A percentile compares a stretch with the other conserved stretches of the same genome.
phyloP scores from a whole-genome alignment of 2,329 filamentous ascomycete species.

The Cephalotrichum gorgonifer region DNA sequence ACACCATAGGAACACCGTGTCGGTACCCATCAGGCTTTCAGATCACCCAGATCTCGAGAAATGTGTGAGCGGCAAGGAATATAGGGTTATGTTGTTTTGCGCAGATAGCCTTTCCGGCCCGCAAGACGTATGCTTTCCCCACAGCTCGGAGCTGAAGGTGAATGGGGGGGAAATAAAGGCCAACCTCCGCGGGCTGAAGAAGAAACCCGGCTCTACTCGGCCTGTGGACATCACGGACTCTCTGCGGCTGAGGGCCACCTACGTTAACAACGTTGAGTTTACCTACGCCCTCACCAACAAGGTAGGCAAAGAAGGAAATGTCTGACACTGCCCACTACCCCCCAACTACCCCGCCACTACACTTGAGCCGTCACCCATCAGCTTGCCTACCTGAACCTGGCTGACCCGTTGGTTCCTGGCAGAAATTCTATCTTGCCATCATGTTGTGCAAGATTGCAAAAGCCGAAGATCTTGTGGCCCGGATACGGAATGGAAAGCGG shows the following conservation, averaged over 20 bases:
- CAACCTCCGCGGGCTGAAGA: constrained; percentile 92
- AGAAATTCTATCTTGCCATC: constrained; percentile 65
- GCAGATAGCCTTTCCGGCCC: constrained; percentile 50
- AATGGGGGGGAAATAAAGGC: constrained; percentile 82
- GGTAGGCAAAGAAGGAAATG: constrained; percentile 37
- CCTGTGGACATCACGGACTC: constrained; percentile 82
- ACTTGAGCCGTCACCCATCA: not conserved
- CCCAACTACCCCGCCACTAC: not conserved
- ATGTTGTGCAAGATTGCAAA: constrained; percentile 67
- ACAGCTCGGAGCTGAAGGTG: constrained; percentile 85
- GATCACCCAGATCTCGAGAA: constrained; percentile 41
- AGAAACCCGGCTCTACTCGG: constrained; percentile 87
- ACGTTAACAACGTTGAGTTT: constrained; percentile 69
- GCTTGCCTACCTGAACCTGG: not conserved
- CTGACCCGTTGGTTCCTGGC: constrained; percentile 11
- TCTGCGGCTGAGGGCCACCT: constrained; percentile 59
- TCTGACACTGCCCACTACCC: not conserved
- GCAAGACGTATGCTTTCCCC: constrained; percentile 80
- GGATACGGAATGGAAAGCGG: constrained; percentile 54
- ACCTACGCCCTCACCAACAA: constrained; percentile 89
- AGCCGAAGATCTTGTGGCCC: constrained; percentile 59
- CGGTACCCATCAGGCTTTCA: constrained; percentile 34
- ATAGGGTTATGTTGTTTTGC: constrained; percentile 77
- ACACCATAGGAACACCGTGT: constrained; percentile 39
- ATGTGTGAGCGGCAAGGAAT: constrained; percentile 48